Evolutionary conservation across 2,329 filamentous ascomycete species (phyloP), one percentile per base, ranked within the genome.

Genomic region (Thielaviopsis punctulata): DNA sequence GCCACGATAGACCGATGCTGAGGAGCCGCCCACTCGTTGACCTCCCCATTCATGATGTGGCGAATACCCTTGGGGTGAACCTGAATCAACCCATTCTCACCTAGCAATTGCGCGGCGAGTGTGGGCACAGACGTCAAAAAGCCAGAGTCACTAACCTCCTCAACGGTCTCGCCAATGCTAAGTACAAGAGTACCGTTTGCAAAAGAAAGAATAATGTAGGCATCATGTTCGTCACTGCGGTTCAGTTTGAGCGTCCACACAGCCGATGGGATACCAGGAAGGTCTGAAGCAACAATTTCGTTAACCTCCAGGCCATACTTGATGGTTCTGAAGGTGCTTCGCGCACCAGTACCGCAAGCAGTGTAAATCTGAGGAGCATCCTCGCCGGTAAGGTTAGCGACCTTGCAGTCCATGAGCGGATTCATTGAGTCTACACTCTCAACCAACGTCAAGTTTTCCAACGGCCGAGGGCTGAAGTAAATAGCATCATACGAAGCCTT

Each of bases 291-390:
- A n/a, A 95, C 88, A 54, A 95, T 92, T 63, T 96, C 89, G 36
- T 88, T 86, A 2, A 96, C 89, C 60, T 94, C 85, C 27, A 98
- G 68, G 5, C 90, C 92, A 64, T 99, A 89, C 63, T 92, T 92
- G 52, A 96, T 75, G 46, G 84, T 94, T 59, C 90, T 79, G 69
- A 98, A 95, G 6, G 84, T 83, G 65, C 90, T 95, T 57, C 86
- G 77, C 45, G 89, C 86, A 9, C 90, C 87, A 54, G 84, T 85
- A 9, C 93, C 92, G 62, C 86, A 93, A 41, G 95, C 79, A 0
- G 88, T 83, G 66, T 95, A 98, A 22, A 99, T 94, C 62, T 98
- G 93, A 12, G 92, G 92, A 4, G 90, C 89, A 64, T 96, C 92
- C 58, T 96, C 92, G 45, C 86, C 81, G 0, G 85, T 87, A 25